Evolutionary conservation across 176 grass and related monocot species (phyloP).

Genomic region (Tuctoria greenei): DNA sequence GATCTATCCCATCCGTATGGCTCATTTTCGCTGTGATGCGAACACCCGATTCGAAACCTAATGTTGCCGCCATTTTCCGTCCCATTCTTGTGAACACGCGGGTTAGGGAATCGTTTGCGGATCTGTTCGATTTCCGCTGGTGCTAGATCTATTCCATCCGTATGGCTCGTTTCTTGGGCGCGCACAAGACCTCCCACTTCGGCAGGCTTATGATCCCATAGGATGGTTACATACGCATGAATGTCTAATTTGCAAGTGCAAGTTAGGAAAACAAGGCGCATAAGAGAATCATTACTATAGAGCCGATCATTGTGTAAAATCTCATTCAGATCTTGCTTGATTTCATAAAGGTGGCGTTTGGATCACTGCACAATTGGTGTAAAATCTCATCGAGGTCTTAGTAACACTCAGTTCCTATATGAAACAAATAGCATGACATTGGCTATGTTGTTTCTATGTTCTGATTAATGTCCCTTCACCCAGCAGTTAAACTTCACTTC

Average conservation of each 20-base stretch:
- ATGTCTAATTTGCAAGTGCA: too few relatives aligned
- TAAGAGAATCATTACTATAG: too few relatives aligned
- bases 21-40: too few relatives aligned
- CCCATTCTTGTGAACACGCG: not conserved
- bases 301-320: too few relatives aligned
- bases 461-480: not conserved
- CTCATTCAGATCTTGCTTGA: too few relatives aligned
- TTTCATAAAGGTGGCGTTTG: too few relatives aligned
- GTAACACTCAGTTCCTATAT: not conserved
- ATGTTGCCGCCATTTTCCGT: not conserved
- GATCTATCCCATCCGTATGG: not conserved
- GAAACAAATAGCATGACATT: not conserved
- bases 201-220: too few relatives aligned
- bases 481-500: not conserved
- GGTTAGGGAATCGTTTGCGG: not conserved
- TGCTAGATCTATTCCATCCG: not conserved
- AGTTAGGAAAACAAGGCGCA: too few relatives aligned
- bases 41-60: slow-evolving; percentile 20
- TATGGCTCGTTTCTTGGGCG: slow-evolving; percentile 8
- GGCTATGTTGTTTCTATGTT: slow-evolving; percentile 1
- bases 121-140: not conserved
- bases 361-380: too few relatives aligned
- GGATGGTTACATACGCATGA: too few relatives aligned
- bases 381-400: too few relatives aligned
- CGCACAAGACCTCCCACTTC: not conserved